Evolutionary conservation across 768 basidiomycete genomes (phyloP).

Genomic region (Hericium rajendrae): DNA sequence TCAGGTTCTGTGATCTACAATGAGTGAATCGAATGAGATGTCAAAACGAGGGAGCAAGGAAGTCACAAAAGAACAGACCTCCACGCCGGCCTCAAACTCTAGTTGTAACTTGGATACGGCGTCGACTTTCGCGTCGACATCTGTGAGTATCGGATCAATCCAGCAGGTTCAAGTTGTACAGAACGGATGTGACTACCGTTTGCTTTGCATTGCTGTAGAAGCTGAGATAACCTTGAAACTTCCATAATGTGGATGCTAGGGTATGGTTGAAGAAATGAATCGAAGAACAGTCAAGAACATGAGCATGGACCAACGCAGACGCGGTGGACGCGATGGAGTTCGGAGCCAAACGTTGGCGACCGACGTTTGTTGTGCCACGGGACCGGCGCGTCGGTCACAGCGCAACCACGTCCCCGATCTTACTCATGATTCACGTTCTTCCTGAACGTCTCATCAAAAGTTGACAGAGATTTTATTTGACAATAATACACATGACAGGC

Average conservation of each 20-base stretch:
- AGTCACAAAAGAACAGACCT: constrained; percentile 35
- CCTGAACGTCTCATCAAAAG: background rate
- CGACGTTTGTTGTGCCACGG: background rate
- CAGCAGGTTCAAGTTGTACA: background rate
- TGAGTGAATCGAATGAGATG: background rate
- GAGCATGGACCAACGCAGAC: background rate
- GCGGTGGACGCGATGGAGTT: too few relatives aligned
- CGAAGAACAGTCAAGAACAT: background rate
- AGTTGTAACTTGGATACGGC: constrained; percentile 70
- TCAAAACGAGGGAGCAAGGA: background rate
- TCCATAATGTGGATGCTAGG: constrained; percentile 15
- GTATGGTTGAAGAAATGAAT: background rate
- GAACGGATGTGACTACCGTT: constrained; percentile 16
- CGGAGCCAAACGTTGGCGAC: background rate
- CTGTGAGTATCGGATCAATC: constrained; percentile 27
- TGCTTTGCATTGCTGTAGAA: constrained; percentile 22
- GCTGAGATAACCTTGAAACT: constrained; percentile 19
- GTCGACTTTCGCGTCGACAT: constrained; percentile 74
- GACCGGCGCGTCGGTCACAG: background rate
- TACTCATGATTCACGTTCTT: background rate
- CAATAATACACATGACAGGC: too few relatives aligned
- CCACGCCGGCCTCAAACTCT: constrained; percentile 59
- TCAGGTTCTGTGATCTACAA: constrained; percentile 66
- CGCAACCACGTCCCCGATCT: too few relatives aligned
- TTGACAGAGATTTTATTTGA: too few relatives aligned